A percentile compares a stretch with the other conserved stretches of the same genome.
Conservation (phyloP, 1,284 basidiomycete genomes). For the Trametes sp. region DNA sequence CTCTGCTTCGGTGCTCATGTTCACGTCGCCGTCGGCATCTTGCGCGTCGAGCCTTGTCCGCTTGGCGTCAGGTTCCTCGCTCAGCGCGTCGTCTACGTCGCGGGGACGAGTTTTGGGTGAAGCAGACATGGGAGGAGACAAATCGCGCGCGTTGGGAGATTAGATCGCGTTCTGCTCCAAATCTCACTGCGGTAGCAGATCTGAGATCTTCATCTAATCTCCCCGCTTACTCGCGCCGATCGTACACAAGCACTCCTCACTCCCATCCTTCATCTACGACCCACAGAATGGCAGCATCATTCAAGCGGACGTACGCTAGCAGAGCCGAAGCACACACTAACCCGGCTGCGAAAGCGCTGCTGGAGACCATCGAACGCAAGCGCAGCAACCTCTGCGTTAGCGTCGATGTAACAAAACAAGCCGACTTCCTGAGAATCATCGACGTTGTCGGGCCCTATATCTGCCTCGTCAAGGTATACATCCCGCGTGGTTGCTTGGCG, state of each 20-base stretch:
- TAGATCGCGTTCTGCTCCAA: slow-evolving; percentile 18
- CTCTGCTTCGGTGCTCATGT: slow-evolving; percentile 25
- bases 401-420: slow-evolving; percentile 90
- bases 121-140: slow-evolving; percentile 34
- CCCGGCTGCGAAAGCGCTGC: slow-evolving; percentile 77
- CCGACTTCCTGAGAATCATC: slow-evolving; percentile 87
- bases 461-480: slow-evolving; percentile 96
- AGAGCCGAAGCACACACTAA: slow-evolving; percentile 72
- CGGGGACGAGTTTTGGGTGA: slow-evolving; percentile 45
- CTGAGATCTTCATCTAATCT: slow-evolving; percentile 25
- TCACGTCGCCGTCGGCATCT: slow-evolving; percentile 23
- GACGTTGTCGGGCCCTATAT: slow-evolving; percentile 89
- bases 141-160: slow-evolving; percentile 15
- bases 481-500: neutral
- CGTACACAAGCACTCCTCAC: neutral
- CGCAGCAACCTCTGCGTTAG: slow-evolving; percentile 93
- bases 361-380: slow-evolving; percentile 90
- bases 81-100: slow-evolving; percentile 58
- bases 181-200: neutral
- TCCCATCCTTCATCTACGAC: neutral
- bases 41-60: slow-evolving; percentile 56
- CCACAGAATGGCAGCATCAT: slow-evolving; percentile 50
- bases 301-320: slow-evolving; percentile 65
- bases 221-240: neutral
- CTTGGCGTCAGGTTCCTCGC: slow-evolving; percentile 59